These are phyloP conservation scores for Ephemerocybe angulata DNA, from an alignment of 768 basidiomycete species.

Conservation along the genomic window DNA sequence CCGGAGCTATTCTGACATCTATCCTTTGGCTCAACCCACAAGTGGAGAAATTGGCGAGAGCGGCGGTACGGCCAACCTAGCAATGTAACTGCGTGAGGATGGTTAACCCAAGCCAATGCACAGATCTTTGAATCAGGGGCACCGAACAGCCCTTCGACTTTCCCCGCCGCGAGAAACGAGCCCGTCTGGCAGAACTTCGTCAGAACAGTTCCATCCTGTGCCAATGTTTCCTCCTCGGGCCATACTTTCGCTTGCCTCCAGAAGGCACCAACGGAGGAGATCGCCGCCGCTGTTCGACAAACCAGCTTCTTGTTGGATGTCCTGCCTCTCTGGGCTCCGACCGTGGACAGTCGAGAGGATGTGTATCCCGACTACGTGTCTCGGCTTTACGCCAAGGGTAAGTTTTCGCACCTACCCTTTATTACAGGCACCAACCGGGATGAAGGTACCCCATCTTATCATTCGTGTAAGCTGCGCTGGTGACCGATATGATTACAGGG, in stretches of 20 bases:
- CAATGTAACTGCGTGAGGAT: background rate
- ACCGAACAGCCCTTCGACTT: background rate
- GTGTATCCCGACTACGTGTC: conserved; percentile 39
- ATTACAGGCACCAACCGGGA: conserved; percentile 43
- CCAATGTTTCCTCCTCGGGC: conserved; percentile 17
- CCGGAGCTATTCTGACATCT: conserved; percentile 48
- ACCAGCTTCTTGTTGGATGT: background rate
- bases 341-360: conserved; percentile 39
- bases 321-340: conserved; percentile 29
- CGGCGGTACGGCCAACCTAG: conserved; percentile 18
- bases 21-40: conserved; percentile 33
- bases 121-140: background rate
- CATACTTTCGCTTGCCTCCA: conserved; percentile 35
- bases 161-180: conserved; percentile 24
- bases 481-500: no score
- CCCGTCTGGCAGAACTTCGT: conserved; percentile 39
- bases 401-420: conserved; percentile 36
- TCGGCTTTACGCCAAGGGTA: conserved; percentile 21
- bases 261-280: conserved; percentile 20
- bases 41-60: conserved; percentile 30
- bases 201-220: conserved; percentile 31
- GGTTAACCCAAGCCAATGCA: background rate
- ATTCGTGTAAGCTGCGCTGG: conserved; percentile 19
- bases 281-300: conserved; percentile 17
- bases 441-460: conserved; percentile 42